Evolutionary conservation across 495 filamentous ascomycete genomes (phyloP).

Genomic region (Aspergillus heteromorphus): DNA sequence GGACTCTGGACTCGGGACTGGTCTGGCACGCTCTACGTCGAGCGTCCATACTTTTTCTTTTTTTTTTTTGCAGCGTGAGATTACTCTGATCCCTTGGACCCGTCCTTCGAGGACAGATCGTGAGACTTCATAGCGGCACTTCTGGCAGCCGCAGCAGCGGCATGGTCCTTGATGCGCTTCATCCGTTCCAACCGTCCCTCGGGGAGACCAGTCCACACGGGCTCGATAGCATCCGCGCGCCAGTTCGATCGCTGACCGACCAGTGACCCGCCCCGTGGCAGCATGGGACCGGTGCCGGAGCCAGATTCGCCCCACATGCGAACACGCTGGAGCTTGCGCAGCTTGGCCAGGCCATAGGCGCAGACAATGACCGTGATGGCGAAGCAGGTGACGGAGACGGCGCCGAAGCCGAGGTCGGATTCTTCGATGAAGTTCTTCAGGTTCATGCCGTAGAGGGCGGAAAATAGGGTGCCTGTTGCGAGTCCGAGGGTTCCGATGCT

Average conservation of each 20-base stretch:
- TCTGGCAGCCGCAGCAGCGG: constrained; percentile 19
- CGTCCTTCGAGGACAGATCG: neutral
- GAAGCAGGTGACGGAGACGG: constrained; percentile 64
- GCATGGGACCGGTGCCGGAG: constrained; percentile 29
- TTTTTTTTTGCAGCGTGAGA: no score
- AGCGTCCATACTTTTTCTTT: neutral
- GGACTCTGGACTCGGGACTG: no score
- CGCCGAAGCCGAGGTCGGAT: constrained; percentile 79
- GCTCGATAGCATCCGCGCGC: constrained; percentile 45
- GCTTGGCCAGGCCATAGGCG: constrained; percentile 71
- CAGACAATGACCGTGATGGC: constrained; percentile 71
- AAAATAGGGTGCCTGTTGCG: constrained; percentile 87
- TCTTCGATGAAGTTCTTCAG: constrained; percentile 98
- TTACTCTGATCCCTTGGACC: neutral
- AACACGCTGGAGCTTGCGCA: constrained; percentile 82
- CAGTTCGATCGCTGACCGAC: constrained; percentile 32
- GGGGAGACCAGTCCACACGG: constrained; percentile 40
- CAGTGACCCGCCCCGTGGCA: constrained; percentile 18
- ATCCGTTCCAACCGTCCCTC: constrained; percentile 41
- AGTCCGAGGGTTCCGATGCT: constrained; percentile 90
- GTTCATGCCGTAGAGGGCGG: constrained; percentile 98
- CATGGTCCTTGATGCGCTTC: constrained; percentile 35
- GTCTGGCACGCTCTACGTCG: neutral
- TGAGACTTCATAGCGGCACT: constrained; percentile 11
- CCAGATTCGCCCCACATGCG: constrained; percentile 69